phyloP scores from a whole-genome alignment of 257 asterid genomes.

The Plantago major region DNA sequence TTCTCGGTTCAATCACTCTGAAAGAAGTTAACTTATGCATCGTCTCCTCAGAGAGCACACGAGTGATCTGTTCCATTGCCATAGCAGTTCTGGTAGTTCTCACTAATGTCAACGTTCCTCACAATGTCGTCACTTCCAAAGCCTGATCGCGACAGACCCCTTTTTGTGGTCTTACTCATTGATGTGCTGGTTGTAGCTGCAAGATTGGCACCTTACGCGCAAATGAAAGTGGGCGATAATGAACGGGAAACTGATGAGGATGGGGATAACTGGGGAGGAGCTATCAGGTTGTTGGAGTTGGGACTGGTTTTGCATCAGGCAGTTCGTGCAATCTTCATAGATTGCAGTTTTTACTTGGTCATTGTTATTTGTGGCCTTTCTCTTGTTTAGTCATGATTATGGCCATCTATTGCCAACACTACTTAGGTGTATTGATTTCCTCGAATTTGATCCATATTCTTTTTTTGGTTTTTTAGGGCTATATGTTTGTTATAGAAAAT shows the following conservation, averaged over 20 bases:
- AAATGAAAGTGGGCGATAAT: constrained; percentile 19
- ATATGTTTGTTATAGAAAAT: no score
- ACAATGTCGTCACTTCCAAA: constrained; percentile 40
- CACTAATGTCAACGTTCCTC: constrained; percentile 44
- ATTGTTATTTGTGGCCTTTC: constrained; percentile 63
- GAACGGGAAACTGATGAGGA: no score
- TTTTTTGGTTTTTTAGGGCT: no score
- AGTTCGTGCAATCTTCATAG: constrained; percentile 55
- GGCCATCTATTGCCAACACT: no score
- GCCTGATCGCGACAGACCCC: constrained; percentile 67
- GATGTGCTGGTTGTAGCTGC: constrained; percentile 52
- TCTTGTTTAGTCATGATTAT: constrained; percentile 21
- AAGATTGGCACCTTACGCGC: constrained; percentile 28
- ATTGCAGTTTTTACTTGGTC: constrained; percentile 68
- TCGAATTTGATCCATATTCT: no score
- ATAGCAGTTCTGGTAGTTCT: constrained; percentile 56
- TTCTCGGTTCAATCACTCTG: constrained; percentile 33
- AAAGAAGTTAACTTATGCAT: constrained; percentile 56
- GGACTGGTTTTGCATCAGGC: constrained; percentile 64
- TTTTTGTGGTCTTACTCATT: constrained; percentile 48
- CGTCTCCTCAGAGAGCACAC: constrained; percentile 49
- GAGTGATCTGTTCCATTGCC: constrained; percentile 50
- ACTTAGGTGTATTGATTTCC: no score
- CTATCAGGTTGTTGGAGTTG: constrained; percentile 52
- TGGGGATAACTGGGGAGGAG: constrained; percentile 49